Evolutionary conservation across 352 stramenopile species (phyloP), one percentile per base, ranked within the genome.

Genomic region (Phytopythium litorale): DNA sequence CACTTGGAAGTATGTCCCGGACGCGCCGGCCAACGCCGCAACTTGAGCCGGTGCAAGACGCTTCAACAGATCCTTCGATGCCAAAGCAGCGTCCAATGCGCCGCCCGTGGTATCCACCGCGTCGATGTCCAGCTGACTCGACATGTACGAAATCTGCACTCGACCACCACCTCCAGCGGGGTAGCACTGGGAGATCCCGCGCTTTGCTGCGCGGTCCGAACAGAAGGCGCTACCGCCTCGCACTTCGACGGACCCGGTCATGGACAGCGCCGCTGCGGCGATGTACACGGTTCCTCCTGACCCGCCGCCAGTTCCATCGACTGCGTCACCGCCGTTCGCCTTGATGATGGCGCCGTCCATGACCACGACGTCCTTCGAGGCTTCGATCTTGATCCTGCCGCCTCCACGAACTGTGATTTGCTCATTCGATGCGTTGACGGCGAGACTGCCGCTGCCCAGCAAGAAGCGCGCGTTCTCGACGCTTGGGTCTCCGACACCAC

Each of bases 111-210:
- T 78, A 58, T 88, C 76, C 9, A 91, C 74, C 2, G 73, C 68
- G 55, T 73, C 58, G 15, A 76, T 73, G n/a, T 84, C 64, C 0
- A 91, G 63, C 56, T 89, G 78, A 33, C 82, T 89, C 21, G 82
- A 91, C 49, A 79, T 76, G 63, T 79, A 91, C 21, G 74, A 71
- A 33, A 91, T 83, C 66, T 87, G 81, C 18, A 91, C 70, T 60
- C 82, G 78, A 2, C 82, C 82, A 25, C 82, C 82, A 9, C 82
- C 82, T 56, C 82, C 82, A 35, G 76, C 82, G 16, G 82, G 78
- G 19, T 72, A 87, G 23, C 82, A 91, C 25, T 77, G 69, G 9
- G 46, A 68, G 16, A 78, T 57, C 4, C 68, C 66, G 48, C 60
- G 58, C 1, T 73, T 77, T 19, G 45, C 55, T 11, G 68, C 65